Percentiles rank a stretch among this genome's conserved stretches.
Evolutionary conservation across 1,139 yeast species (phyloP).

Genomic region (Candida tetrigidarum): DNA sequence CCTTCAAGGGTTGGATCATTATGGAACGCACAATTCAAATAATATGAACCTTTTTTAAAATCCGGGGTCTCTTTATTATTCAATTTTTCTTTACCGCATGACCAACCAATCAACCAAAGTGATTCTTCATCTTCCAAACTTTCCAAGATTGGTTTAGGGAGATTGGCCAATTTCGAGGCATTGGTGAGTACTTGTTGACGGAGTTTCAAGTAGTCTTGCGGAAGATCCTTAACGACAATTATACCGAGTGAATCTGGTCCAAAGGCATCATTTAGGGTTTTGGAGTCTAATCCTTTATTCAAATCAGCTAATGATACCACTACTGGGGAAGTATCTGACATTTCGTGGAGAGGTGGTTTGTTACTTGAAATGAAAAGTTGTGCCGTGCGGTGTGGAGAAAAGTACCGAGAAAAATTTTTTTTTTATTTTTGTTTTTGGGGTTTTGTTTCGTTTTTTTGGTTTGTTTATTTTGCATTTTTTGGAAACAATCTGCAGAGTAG

Average conservation of each 20-base stretch:
- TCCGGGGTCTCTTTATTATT: conserved; percentile 47
- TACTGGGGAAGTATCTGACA: conserved; percentile 23
- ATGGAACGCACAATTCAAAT: conserved; percentile 63
- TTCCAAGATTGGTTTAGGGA: conserved; percentile 37
- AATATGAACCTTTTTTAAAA: conserved; percentile 59
- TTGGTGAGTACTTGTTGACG: conserved; percentile 48
- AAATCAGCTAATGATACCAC: conserved; percentile 40
- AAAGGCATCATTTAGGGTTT: conserved; percentile 48
- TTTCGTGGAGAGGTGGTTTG: not conserved
- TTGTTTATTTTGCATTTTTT: too few species aligned
- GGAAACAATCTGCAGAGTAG: too few species aligned
- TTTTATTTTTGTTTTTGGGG: too few species aligned
- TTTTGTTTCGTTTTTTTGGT: not conserved
- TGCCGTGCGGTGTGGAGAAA: not conserved
- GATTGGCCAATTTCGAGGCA: conserved; percentile 50
- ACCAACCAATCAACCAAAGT: conserved; percentile 65
- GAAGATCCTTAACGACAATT: conserved; percentile 48
- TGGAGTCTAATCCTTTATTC: conserved; percentile 33
- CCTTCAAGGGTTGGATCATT: conserved; percentile 48
- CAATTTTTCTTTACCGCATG: conserved; percentile 62
- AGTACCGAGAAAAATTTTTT: not conserved
- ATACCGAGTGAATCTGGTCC: conserved; percentile 64
- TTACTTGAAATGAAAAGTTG: not conserved
- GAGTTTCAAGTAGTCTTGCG: conserved; percentile 39
- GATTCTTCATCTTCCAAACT: conserved; percentile 51